Base-by-base conservation (phyloP, 768 basidiomycete species). In the Suillus ampliporus region DNA sequence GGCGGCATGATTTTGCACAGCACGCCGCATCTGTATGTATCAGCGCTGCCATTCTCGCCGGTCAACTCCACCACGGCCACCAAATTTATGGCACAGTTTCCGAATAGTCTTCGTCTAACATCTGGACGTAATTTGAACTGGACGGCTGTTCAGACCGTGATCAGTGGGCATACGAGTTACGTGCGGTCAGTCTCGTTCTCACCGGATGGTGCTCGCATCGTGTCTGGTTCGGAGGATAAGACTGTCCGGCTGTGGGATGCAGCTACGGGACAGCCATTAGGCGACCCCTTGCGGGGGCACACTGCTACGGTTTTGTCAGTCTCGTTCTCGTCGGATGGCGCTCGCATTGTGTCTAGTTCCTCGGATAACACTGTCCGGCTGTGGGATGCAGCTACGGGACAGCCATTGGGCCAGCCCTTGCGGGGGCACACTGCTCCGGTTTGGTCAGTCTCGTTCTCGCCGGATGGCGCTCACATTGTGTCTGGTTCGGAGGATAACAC, bases 51-150 rank as follows among this genome's bases (percentile, higher is more conserved):
- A 35, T 72, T 74, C 57, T 54, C 64, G 19, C 71, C 71, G 31
- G 23, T 15, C 23, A 61, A 61, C 76, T 80, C n/a, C 66, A 70
- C 44, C 71, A 74, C 67, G 68, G 61, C 61, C 15, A 57, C 58
- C 11, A 41, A 8, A 4, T 59, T 62, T n/a, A 11, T 21, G 5
- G 17, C 17, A 37, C 60, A 13, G 3, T 48, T 61, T 43, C 38
- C 52, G 19, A 61, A 56, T 9, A 34, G 31, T 43, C 47, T 59
- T 21, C 21, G 38, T 43, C 15, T 43, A 15, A 41, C 40, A 37
- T 9, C 21, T 31, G 21, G 41, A 37, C n/a, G 52, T 19, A n/a
- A 28, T 34, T 46, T 41, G 37, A 53, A 21, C 51, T 57, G 7
- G 62, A 58, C 46, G 41, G 38, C n/a, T 65, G 61, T 41, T 34